Conservation (phyloP, 176 grass and related monocot genomes). For the Aegilops umbellulata region DNA sequence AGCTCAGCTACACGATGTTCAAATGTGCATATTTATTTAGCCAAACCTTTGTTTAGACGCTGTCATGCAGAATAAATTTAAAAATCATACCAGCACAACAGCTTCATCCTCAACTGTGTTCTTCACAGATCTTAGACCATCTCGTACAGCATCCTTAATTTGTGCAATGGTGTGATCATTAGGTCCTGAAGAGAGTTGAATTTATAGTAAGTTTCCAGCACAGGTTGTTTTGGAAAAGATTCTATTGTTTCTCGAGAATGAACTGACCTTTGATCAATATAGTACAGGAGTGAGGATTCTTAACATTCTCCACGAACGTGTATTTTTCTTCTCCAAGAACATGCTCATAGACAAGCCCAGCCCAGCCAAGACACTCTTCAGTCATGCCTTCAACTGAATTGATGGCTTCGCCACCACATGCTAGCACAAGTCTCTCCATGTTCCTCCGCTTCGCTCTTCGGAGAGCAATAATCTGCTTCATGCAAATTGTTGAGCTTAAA, state of each 20-base stretch:
- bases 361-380: slow-evolving; percentile 93
- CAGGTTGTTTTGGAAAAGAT: slow-evolving; percentile 14
- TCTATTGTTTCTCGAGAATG: slow-evolving; percentile 1
- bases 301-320: slow-evolving; percentile 93
- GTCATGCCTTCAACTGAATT: slow-evolving; percentile 92
- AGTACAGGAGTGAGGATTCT: slow-evolving; percentile 91
- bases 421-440: slow-evolving; percentile 94
- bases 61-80: not conserved
- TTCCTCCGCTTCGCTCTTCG: slow-evolving; percentile 96
- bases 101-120: slow-evolving; percentile 96
- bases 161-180: slow-evolving; percentile 99
- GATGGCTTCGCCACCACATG: slow-evolving; percentile 87
- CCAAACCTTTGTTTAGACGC: not conserved
- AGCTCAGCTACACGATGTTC: not conserved
- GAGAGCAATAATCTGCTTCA: slow-evolving; percentile 82
- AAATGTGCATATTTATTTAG: not conserved
- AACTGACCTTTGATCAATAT: slow-evolving; percentile 94
- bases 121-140: slow-evolving; percentile 94
- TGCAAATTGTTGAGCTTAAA: slow-evolving; percentile 10
- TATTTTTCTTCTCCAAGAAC: slow-evolving; percentile 96
- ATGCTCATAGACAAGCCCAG: slow-evolving; percentile 96
- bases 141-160: slow-evolving; percentile 92
- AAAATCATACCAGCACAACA: slow-evolving; percentile 71
- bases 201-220: not conserved
- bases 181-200: slow-evolving; percentile 58